phyloP scores from a whole-genome alignment of 129 eudicot species.

The Artemisia argyi region DNA sequence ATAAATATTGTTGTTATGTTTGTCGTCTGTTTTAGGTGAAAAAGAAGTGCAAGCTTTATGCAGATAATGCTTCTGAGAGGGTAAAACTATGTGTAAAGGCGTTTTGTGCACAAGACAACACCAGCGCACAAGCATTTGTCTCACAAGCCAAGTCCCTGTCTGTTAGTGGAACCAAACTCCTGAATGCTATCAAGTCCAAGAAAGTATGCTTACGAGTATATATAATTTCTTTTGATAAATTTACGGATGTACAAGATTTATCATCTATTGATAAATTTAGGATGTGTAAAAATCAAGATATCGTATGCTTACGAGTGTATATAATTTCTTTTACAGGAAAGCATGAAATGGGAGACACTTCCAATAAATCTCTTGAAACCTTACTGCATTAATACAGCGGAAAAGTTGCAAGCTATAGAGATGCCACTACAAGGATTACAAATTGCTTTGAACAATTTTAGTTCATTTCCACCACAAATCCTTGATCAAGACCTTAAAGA shows the following conservation, averaged over 20 bases:
- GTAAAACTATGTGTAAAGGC: conserved; percentile 63
- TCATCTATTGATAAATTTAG: background rate
- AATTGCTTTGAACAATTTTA: conserved; percentile 47
- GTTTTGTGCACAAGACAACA: conserved; percentile 62
- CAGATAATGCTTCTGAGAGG: conserved; percentile 69
- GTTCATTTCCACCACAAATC: conserved; percentile 37
- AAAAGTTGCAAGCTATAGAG: conserved; percentile 59
- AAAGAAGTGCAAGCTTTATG: conserved; percentile 54
- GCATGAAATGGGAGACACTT: conserved; percentile 83
- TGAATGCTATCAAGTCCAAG: conserved; percentile 59
- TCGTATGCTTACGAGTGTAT: conserved; percentile 3
- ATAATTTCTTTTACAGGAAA: conserved; percentile 44
- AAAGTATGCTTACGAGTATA: conserved; percentile 82
- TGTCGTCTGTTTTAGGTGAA: conserved; percentile 52
- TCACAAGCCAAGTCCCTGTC: conserved; percentile 66
- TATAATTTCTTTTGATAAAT: background rate
- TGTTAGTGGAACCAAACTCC: conserved; percentile 51
- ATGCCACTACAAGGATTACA: conserved; percentile 69
- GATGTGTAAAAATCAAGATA: background rate
- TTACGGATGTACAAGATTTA: background rate
- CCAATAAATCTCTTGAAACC: conserved; percentile 51
- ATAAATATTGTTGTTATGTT: background rate
- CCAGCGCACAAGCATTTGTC: conserved; percentile 47
- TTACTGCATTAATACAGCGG: conserved; percentile 51
- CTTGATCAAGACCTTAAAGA: conserved; percentile 45